Evolutionary conservation across 805 yeast genomes (phyloP), one percentile per base, ranked within the genome.

Genomic region (Saccharomycopsis babjevae): DNA sequence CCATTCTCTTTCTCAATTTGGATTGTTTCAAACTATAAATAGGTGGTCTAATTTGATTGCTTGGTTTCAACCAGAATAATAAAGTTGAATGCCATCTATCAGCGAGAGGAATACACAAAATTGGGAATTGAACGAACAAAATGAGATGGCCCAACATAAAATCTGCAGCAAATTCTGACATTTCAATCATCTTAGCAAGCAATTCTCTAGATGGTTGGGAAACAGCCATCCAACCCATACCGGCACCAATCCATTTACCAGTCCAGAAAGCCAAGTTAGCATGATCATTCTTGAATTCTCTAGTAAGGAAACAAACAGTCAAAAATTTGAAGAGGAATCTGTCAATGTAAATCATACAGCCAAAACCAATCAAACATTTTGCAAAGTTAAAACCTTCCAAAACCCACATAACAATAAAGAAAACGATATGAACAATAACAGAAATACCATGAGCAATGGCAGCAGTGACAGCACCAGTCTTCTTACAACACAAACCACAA

Each of bases 241-340:
- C 84, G 0, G 84, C 77, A 15, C 77, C 77, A 56, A 79, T 67
- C 93, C 93, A 87, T 60, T 78, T 81, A 0, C 92, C 91, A 11
- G 89, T 80, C 91, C 92, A 87, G 89, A 90, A 86, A 1, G 92
- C 85, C 42, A 80, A 69, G 66, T 85, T 88, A 0, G 88, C 73
- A 54, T 75, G 78, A 64, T 80, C 86, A 65, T 79, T 82, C 61
- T 77, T 79, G 66, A 79, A 79, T 67, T 89, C 96, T 56, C 86
- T 77, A 7, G 88, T 80, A 50, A 88, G 69, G 4, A 85, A 64
- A 0, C 81, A 55, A 1, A 81, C 74, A 0, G 83, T 80, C 3
- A 83, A 59, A 0, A 78, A 57, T 60, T 81, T 82, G 68, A 86
- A 81, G 5, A 87, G n/a, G 59, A 83, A 70, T 25, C 79, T 75